These are phyloP conservation scores for Porcisia deanei DNA, from an alignment of 208 protist species.

Conservation along the genomic window DNA sequence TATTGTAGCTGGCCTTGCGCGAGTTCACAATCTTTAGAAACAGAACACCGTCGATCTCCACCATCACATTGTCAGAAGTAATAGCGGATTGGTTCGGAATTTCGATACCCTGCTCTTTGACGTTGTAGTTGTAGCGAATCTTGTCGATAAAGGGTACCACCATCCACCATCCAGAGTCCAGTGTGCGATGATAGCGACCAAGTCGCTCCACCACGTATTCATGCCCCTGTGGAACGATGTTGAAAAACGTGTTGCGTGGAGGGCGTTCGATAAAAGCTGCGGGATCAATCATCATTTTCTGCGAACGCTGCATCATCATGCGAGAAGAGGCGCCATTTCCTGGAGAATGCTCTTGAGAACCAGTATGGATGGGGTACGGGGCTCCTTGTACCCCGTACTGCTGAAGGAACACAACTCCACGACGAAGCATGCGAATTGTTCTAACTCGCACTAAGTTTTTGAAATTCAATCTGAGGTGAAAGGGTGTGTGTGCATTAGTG, in stretches of 20 bases:
- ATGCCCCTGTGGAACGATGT: conserved; percentile 95
- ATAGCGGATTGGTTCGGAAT: conserved; percentile 94
- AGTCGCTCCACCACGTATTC: conserved; percentile 96
- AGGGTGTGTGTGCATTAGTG: neutral
- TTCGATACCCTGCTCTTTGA: conserved; percentile 93
- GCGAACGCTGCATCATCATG: conserved; percentile 44
- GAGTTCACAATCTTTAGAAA: conserved; percentile 94
- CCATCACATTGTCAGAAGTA: conserved; percentile 96
- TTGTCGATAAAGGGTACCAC: conserved; percentile 93
- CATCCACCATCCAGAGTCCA: conserved; percentile 92
- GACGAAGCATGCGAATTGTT: conserved; percentile 25
- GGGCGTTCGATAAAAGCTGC: conserved; percentile 60
- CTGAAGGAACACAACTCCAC: conserved; percentile 22
- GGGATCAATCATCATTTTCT: conserved; percentile 48
- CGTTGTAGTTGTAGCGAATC: conserved; percentile 95
- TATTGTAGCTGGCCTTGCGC: conserved; percentile 92
- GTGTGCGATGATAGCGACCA: conserved; percentile 89
- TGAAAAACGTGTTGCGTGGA: conserved; percentile 83
- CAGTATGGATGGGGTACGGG: conserved; percentile 15
- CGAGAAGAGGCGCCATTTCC: conserved; percentile 9
- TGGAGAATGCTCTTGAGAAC: conserved; percentile 16
- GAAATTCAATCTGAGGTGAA: neutral
- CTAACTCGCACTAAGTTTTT: conserved; percentile 3
- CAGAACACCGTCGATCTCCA: conserved; percentile 95
- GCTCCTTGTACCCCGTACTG: conserved; percentile 16